Conservation (phyloP, 768 basidiomycete genomes). For the Termitomyces bulborhizus region DNA sequence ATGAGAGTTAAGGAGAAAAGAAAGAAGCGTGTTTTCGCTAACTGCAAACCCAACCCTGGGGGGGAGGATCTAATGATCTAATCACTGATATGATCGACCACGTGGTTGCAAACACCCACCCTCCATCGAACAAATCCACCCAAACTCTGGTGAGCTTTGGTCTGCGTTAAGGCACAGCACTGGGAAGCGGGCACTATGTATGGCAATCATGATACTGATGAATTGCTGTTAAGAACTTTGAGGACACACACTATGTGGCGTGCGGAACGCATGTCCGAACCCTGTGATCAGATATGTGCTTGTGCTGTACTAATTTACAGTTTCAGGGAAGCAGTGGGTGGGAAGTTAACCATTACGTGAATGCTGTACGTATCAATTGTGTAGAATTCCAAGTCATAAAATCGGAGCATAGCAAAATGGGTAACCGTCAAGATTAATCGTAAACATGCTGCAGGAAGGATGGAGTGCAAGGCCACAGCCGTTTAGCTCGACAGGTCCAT, state of each 20-base stretch:
- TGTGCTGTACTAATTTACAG: neutral
- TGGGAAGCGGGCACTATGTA: neutral
- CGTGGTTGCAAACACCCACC: neutral
- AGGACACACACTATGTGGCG: neutral
- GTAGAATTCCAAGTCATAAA: neutral
- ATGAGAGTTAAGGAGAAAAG: neutral
- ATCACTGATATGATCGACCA: conserved; percentile 4
- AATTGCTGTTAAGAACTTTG: neutral
- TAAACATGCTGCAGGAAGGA: neutral
- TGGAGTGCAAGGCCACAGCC: neutral
- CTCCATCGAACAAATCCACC: neutral
- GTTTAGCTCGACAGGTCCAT: conserved; percentile 52
- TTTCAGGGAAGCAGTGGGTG: too few species aligned
- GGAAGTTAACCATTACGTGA: neutral
- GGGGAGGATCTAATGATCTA: neutral
- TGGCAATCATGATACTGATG: neutral
- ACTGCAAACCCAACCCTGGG: neutral
- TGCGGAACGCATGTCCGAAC: neutral
- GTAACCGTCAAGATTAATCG: neutral
- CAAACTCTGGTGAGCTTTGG: neutral
- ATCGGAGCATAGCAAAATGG: neutral
- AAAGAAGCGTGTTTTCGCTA: neutral
- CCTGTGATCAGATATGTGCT: neutral
- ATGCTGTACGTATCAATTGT: neutral
- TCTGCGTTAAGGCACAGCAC: neutral